phyloP scores from a whole-genome alignment of 345 rosid species.

The Linum tenue region DNA sequence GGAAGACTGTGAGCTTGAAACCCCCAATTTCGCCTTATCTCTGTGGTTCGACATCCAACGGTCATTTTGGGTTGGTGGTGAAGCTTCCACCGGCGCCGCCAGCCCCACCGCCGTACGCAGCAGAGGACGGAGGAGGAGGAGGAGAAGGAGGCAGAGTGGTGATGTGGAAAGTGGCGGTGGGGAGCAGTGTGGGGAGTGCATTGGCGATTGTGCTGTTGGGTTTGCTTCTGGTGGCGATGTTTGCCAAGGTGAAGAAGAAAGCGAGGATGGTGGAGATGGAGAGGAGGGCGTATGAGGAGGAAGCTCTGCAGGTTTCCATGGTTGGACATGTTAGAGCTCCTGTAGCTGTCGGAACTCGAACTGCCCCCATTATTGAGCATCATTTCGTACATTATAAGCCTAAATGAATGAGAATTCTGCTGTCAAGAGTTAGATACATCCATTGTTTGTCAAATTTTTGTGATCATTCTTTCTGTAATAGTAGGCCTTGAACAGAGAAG shows the following conservation, averaged over 20 bases:
- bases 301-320: slow-evolving; percentile 86
- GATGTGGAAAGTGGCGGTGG: slow-evolving; percentile 68
- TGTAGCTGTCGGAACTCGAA: slow-evolving; percentile 56
- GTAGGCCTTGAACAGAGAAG: too few relatives aligned
- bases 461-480: too few relatives aligned
- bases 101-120: neutral
- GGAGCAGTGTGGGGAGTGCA: slow-evolving; percentile 63
- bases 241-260: slow-evolving; percentile 66
- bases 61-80: slow-evolving; percentile 74
- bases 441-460: too few relatives aligned
- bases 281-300: slow-evolving; percentile 88
- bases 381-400: slow-evolving; percentile 30
- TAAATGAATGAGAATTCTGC: slow-evolving; percentile 8
- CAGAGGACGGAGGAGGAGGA: slow-evolving; percentile 17
- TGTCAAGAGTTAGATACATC: neutral
- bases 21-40: slow-evolving; percentile 40
- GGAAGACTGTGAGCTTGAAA: slow-evolving; percentile 38
- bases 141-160: slow-evolving; percentile 40
- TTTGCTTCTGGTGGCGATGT: slow-evolving; percentile 45
- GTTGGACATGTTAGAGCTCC: slow-evolving; percentile 79
- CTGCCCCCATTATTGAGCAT: slow-evolving; percentile 62
- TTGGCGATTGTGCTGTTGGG: slow-evolving; percentile 51
- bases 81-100: slow-evolving; percentile 24
- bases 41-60: slow-evolving; percentile 51
- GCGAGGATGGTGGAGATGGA: slow-evolving; percentile 63